phyloP scores from a whole-genome alignment of 345 rosid genomes.

The Eucalyptus globulus region DNA sequence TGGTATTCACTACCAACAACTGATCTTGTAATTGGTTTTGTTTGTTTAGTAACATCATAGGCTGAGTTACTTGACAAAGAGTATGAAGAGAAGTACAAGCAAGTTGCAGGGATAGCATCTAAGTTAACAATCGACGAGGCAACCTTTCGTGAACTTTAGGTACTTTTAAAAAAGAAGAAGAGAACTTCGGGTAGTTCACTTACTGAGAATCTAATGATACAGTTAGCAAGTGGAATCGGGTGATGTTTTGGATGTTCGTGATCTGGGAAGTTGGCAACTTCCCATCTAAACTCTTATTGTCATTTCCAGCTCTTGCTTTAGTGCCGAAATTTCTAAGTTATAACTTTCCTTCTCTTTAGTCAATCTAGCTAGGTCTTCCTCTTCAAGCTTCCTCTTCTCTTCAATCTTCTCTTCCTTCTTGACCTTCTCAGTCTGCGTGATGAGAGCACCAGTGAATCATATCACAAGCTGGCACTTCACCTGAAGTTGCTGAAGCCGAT shows the following conservation, averaged over 20 bases:
- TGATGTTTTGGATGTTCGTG: background rate
- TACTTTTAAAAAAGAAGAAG: too few relatives aligned
- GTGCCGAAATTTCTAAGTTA: background rate
- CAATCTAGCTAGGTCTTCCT: constrained; percentile 20
- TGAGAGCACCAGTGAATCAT: background rate
- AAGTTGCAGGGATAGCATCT: too few relatives aligned
- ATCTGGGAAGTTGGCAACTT: background rate
- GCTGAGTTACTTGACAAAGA: too few relatives aligned
- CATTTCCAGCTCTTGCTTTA: background rate
- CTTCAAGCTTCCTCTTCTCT: constrained; percentile 29
- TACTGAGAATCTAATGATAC: too few relatives aligned
- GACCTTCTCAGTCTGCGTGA: constrained; percentile 23
- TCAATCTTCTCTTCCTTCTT: constrained; percentile 34
- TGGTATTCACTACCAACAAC: too few relatives aligned
- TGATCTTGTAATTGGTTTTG: too few relatives aligned
- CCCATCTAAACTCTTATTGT: background rate
- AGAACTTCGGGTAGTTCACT: too few relatives aligned
- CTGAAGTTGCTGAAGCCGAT: constrained; percentile 43
- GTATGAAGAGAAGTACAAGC: too few relatives aligned
- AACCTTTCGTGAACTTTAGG: too few relatives aligned
- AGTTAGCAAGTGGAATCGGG: background rate
- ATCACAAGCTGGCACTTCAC: background rate
- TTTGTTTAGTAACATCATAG: too few relatives aligned
- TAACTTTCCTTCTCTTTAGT: constrained; percentile 18
- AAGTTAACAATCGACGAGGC: too few relatives aligned